phyloP scores from a whole-genome alignment of 768 basidiomycete species.

The Auriscalpium orientale region DNA sequence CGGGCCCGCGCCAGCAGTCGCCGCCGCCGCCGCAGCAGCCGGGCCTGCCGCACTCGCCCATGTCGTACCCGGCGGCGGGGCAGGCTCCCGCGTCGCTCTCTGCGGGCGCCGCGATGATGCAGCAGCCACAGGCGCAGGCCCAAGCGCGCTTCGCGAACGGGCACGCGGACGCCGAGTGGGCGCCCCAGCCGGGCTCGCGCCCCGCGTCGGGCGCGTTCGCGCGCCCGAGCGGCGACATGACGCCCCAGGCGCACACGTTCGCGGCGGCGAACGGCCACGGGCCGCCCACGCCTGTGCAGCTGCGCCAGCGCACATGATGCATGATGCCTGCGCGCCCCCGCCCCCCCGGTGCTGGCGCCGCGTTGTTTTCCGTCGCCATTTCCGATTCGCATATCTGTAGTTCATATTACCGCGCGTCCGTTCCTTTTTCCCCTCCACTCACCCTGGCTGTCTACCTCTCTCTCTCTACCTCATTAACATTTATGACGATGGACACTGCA shows the following conservation, averaged over 20 bases:
- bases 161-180: slow-evolving; percentile 12
- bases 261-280: neutral
- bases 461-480: neutral
- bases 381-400: neutral
- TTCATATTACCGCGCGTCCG: neutral
- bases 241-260: slow-evolving; percentile 5
- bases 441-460: neutral
- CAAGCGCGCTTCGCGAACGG: slow-evolving; percentile 16
- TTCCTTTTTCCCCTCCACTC: neutral
- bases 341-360: neutral
- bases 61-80: slow-evolving; percentile 9
- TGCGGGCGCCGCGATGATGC: slow-evolving; percentile 35
- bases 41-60: neutral
- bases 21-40: slow-evolving; percentile 7
- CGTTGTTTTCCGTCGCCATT: neutral
- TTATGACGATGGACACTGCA: neutral
- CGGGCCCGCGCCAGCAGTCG: slow-evolving; percentile 10
- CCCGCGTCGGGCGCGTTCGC: slow-evolving; percentile 9
- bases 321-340: neutral
- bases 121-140: slow-evolving; percentile 30
- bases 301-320: slow-evolving; percentile 15
- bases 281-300: slow-evolving; percentile 10
- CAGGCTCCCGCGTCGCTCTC: slow-evolving; percentile 36
- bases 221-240: slow-evolving; percentile 10
- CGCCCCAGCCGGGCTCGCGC: slow-evolving; percentile 3